Evolutionary conservation across 257 asterid species (phyloP), one percentile per base, ranked within the genome.

Genomic region (Catharanthus roseus): DNA sequence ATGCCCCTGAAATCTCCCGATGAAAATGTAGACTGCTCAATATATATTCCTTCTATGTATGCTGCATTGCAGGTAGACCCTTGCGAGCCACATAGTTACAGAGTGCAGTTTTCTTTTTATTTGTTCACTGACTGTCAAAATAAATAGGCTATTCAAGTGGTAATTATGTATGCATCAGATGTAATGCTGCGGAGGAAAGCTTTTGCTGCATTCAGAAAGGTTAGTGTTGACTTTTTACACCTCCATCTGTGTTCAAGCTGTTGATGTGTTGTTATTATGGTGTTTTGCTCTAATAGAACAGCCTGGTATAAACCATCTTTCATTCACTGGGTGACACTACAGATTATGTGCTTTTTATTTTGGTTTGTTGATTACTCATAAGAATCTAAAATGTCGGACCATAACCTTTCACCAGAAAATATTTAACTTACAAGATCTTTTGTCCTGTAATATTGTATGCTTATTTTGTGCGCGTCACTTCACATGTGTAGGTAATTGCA

Each of bases 101-200:
- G 70, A 60, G n/a, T 55, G 41, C 45, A 49, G 8, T 24, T 67
- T 72, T 58, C 56, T 68, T 45, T 45, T 39, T 58, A 66, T 41
- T 41, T 64, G 31, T 12, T 47, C 65, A 66, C 80, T 65, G 75
- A 77, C 74, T n/a, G 65, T 71, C 19, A 61, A 47, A n/a, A 55
- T 67, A 56, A 69, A 51, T 51, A 93, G 99, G 97, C 89, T 41
- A 75, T 93, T 79, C 83, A 82, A 83, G 79, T 72, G 81, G 87
- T 89, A 72, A 83, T 93, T 82, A 89, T 93, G 87, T 83, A 80
- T 89, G 85, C 96, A 75, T 72, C 98, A 72, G 86, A 86, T 76
- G 80, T 84, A 71, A 81, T 5, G 57, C 66, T 81, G 51, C 86
- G 97, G 79, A 91, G 81, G 79, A 77, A 80, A 67, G 86, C 96